These are phyloP conservation scores for Datisca glomerata DNA, from an alignment of 306 rosid genomes.

Conservation along the genomic window DNA sequence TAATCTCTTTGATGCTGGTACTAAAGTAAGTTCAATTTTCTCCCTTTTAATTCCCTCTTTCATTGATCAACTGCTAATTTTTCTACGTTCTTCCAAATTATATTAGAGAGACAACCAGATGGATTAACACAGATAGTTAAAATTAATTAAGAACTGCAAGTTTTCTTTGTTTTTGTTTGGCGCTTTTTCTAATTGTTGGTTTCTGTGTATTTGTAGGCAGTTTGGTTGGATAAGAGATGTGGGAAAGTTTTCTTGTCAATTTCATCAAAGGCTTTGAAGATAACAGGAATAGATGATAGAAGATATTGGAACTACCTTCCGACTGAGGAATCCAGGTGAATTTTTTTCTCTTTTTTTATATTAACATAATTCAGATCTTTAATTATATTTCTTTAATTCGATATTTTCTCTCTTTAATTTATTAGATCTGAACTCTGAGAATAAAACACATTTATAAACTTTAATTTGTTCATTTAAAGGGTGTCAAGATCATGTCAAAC, in stretches of 20 bases:
- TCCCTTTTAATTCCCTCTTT: neutral
- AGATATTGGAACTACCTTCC: conserved; percentile 76
- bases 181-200: neutral
- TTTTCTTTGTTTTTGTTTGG: neutral
- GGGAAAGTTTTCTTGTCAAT: conserved; percentile 49
- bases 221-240: conserved; percentile 50
- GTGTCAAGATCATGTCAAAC: too few species aligned
- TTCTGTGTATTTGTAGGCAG: conserved; percentile 27
- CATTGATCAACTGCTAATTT: too few species aligned
- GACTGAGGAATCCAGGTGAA: conserved; percentile 78
- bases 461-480: neutral
- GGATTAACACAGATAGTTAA: too few species aligned
- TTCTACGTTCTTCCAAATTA: too few species aligned
- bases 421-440: too few species aligned
- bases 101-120: too few species aligned
- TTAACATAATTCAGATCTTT: neutral
- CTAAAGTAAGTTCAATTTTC: conserved; percentile 41
- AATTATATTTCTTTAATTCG: too few species aligned
- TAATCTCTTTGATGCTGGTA: conserved; percentile 42
- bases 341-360: neutral
- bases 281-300: conserved; percentile 83
- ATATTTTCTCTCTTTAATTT: too few species aligned
- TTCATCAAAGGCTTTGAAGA: conserved; percentile 58
- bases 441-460: neutral
- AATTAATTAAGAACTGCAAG: too few species aligned